Percentiles rank a stretch among this genome's conserved stretches.
phyloP scores from a whole-genome alignment of 352 stramenopile species.

The Pythium volutum region DNA sequence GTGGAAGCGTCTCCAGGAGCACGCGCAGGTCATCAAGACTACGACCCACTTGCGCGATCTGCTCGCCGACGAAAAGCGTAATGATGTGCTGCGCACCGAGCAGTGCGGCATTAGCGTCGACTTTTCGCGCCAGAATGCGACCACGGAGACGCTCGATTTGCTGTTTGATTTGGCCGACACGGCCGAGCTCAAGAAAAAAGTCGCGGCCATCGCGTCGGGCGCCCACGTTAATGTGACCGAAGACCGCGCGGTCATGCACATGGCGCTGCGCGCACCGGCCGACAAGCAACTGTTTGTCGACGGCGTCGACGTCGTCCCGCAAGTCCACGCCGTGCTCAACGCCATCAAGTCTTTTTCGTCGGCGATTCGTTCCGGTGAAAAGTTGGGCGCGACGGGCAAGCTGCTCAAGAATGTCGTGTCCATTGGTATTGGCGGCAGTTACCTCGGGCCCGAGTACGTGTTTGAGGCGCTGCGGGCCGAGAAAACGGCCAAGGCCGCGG shows the following conservation, averaged over 20 bases:
- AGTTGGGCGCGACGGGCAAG: constrained; percentile 93
- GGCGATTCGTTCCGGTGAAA: constrained; percentile 85
- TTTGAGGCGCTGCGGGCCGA: constrained; percentile 93
- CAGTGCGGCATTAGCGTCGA: constrained; percentile 94
- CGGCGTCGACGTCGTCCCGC: constrained; percentile 93
- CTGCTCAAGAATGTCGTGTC: constrained; percentile 93
- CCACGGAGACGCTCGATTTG: constrained; percentile 82
- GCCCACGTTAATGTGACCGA: constrained; percentile 97
- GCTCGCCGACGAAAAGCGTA: constrained; percentile 86
- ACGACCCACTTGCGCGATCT: constrained; percentile 89
- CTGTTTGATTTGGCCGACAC: constrained; percentile 91
- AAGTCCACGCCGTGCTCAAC: constrained; percentile 95
- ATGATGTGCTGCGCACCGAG: constrained; percentile 87
- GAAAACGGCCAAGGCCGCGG: constrained; percentile 72
- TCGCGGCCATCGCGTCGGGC: constrained; percentile 90
- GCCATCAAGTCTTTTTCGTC: constrained; percentile 93
- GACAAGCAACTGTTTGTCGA: constrained; percentile 89
- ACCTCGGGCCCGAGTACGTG: constrained; percentile 97
- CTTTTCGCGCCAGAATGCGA: constrained; percentile 94
- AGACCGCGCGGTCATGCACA: constrained; percentile 95
- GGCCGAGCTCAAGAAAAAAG: constrained; percentile 83
- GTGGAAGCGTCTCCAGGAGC: constrained; percentile 72
- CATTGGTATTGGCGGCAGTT: constrained; percentile 95
- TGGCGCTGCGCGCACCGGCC: constrained; percentile 90
- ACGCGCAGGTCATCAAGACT: constrained; percentile 76